phyloP scores from a whole-genome alignment of 192 early-diverging fungal genomes.

The Backusella macrospora region DNA sequence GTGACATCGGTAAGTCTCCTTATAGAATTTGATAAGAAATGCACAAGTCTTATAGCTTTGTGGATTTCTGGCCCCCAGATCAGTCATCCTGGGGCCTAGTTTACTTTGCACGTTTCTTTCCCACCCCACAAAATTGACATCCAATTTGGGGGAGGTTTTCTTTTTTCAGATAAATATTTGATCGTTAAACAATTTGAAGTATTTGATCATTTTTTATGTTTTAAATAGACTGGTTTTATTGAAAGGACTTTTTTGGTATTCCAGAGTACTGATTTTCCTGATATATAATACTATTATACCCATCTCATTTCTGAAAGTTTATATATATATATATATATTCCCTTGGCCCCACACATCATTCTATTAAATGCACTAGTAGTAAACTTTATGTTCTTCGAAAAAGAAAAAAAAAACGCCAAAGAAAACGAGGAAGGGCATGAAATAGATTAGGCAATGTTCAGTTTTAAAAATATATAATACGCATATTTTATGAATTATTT shows the following conservation, averaged over 20 bases:
- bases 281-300: neutral
- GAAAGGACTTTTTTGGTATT: slow-evolving; percentile 52
- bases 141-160: neutral
- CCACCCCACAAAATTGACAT: slow-evolving; percentile 83
- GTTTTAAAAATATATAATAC: neutral
- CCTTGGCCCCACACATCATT: neutral
- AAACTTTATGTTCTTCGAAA: too few species aligned
- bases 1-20: slow-evolving; percentile 1
- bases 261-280: slow-evolving; percentile 53
- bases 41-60: slow-evolving; percentile 37
- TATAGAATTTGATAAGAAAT: slow-evolving; percentile 1
- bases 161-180: neutral
- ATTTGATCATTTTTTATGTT: slow-evolving; percentile 44
- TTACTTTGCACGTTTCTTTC: slow-evolving; percentile 81
- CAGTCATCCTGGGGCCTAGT: slow-evolving; percentile 78
- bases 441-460: neutral
- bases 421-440: neutral
- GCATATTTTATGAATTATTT: neutral
- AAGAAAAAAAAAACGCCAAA: too few species aligned
- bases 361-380: neutral
- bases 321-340: too few species aligned
- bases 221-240: slow-evolving; percentile 36
- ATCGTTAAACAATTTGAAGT: slow-evolving; percentile 18
- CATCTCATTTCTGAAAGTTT: neutral
- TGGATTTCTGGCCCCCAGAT: slow-evolving; percentile 84